Base-by-base conservation (phyloP, 208 protist genomes). In the Naegleria lovaniensis region DNA sequence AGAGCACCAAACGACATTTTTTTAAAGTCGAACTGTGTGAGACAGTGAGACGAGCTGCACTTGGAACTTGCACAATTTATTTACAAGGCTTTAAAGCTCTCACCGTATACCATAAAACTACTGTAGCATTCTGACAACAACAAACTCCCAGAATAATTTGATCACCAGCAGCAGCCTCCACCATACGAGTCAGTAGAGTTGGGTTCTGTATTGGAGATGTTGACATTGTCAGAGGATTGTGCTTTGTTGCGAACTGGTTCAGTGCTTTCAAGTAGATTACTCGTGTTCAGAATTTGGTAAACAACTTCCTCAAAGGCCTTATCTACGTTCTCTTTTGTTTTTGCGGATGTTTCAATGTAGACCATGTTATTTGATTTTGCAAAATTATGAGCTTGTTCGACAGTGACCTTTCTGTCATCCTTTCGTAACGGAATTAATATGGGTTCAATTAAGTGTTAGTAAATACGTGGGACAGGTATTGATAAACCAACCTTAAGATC, bases 271-370 rank as follows among this genome's bases (percentile, higher is more conserved):
- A 88, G n/a, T 19, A 88, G 16, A n/a, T 39, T 88, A n/a, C 29
- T 39, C 6, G 13, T 93, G 76, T 96, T 95, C 40, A 96, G 94
- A 83, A 94, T 95, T n/a, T 89, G 91, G 11, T 93, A 91, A 25
- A 94, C 95, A 25, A 97, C 86, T 88, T 96, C 92, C 93, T 97
- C 93, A 91, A 98, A 98, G 48, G 97, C 95, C n/a, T 94, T 92
- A 89, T 97, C 94, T 91, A 98, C 96, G 52, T 97, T 97, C 87
- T 97, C 95, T 90, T 95, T 97, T 88, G 97, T 96, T 92, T 98
- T 98, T 11, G 97, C 97, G 79, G 94, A 96, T 13, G 95, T 96
- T 92, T 98, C 96, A 48, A 98, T 95, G 91, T 94, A 97, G 2
- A 93, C 86, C 96, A 98, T 97, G 48, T 94, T 93, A 92, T 97